A percentile compares a stretch with the other conserved stretches of the same genome.
Evolutionary conservation across 2,329 filamentous ascomycete genomes (phyloP).

Genomic region (Verticillium nonalfalfae): DNA sequence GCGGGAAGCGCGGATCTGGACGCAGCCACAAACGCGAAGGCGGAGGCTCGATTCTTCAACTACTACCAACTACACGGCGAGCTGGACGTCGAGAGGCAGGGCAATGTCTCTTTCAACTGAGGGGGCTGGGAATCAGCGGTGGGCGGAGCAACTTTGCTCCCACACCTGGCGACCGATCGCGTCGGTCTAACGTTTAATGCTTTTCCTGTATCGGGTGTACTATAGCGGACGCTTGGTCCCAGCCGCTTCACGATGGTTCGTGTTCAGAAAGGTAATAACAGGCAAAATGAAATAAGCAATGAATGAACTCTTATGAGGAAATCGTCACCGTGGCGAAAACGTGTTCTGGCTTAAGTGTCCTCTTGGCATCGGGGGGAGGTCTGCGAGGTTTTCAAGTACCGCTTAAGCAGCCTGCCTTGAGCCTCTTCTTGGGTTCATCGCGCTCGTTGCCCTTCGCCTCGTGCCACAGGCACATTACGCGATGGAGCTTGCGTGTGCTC

Average conservation of each 20-base stretch:
- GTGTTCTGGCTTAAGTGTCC: too few relatives aligned
- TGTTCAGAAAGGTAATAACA: not conserved
- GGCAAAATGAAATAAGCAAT: too few relatives aligned
- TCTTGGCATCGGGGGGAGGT: too few relatives aligned
- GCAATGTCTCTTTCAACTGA: slow-evolving; percentile 45
- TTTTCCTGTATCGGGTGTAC: not conserved
- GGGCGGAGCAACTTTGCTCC: not conserved
- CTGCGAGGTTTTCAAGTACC: too few relatives aligned
- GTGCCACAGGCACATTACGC: too few relatives aligned
- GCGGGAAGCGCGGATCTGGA: slow-evolving; percentile 37
- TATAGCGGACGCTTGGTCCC: not conserved
- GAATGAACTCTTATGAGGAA: too few relatives aligned
- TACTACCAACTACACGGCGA: slow-evolving; percentile 49
- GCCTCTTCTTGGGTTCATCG: too few relatives aligned
- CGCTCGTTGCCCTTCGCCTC: too few relatives aligned
- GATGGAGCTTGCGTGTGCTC: too few relatives aligned
- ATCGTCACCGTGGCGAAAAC: too few relatives aligned
- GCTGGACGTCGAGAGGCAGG: slow-evolving; percentile 37
- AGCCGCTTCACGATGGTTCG: not conserved
- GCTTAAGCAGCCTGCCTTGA: too few relatives aligned
- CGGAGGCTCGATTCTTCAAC: slow-evolving; percentile 42
- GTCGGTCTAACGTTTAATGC: not conserved
- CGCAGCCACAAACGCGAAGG: slow-evolving; percentile 40
- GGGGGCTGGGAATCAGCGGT: not conserved
- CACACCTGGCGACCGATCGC: not conserved